These are phyloP conservation scores for Leccinum cinnamomeum DNA, from an alignment of 1,284 basidiomycete genomes.

Conservation along the genomic window DNA sequence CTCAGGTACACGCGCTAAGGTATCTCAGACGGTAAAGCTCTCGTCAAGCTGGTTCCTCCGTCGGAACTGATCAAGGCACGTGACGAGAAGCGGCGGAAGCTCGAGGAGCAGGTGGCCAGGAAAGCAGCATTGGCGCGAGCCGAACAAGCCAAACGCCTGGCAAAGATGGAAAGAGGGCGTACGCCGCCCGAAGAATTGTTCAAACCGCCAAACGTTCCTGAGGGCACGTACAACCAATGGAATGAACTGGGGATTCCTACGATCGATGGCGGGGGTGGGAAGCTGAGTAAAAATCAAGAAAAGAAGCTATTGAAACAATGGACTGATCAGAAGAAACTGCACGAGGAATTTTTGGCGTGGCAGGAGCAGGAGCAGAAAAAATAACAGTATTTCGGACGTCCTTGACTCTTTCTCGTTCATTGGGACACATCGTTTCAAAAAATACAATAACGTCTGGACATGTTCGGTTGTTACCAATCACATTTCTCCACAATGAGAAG, in stretches of 20 bases:
- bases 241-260: conserved; percentile 84
- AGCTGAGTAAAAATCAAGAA: conserved; percentile 77
- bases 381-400: background rate
- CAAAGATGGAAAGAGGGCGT: conserved; percentile 84
- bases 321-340: conserved; percentile 74
- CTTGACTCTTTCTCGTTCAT: background rate
- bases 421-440: background rate
- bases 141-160: conserved; percentile 76
- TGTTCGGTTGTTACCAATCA: conserved; percentile 49
- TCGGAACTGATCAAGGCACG: conserved; percentile 80
- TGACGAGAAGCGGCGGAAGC: conserved; percentile 84
- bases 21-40: conserved; percentile 80
- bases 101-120: conserved; percentile 78
- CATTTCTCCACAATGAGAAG: conserved; percentile 57
- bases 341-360: conserved; percentile 74
- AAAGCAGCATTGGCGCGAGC: conserved; percentile 76
- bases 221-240: conserved; percentile 76
- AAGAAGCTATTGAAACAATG: conserved; percentile 86
- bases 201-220: conserved; percentile 74
- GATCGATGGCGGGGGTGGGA: conserved; percentile 81
- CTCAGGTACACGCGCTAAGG: background rate
- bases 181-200: conserved; percentile 79
- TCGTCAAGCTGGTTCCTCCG: conserved; percentile 91
- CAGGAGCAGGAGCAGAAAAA: conserved; percentile 45
- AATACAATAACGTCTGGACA: conserved; percentile 8